Conservation (phyloP, 1,284 basidiomycete genomes). For the Malassezia globosa region DNA sequence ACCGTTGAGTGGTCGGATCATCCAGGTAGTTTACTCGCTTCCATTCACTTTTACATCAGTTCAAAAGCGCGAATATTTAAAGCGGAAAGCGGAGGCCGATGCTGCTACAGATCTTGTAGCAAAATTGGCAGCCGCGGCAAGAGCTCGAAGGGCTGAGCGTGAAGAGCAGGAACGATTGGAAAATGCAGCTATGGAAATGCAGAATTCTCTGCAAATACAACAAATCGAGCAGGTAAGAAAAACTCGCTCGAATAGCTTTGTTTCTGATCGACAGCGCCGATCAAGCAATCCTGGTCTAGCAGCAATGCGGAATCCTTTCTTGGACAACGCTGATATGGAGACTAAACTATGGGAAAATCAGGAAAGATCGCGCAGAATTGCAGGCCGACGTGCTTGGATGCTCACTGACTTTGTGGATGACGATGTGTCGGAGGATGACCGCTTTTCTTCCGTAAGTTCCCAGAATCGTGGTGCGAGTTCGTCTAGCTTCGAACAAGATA, state of each 20-base stretch:
- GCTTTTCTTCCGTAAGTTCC: slow-evolving; percentile 36
- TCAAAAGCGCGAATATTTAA: slow-evolving; percentile 34
- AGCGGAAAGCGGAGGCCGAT: slow-evolving; percentile 29
- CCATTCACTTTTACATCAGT: slow-evolving; percentile 39
- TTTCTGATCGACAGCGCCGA: slow-evolving; percentile 16
- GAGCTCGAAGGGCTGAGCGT: slow-evolving; percentile 27
- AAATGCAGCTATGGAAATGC: not conserved
- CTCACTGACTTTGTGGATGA: slow-evolving; percentile 39
- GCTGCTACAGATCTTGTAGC: slow-evolving; percentile 38
- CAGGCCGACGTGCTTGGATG: slow-evolving; percentile 40
- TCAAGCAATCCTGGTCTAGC: no score
- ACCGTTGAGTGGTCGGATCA: slow-evolving; percentile 40
- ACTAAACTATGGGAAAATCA: slow-evolving; percentile 42
- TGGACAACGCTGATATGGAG: not conserved
- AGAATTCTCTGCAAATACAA: no score
- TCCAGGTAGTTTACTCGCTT: slow-evolving; percentile 44
- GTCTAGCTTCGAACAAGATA: not conserved
- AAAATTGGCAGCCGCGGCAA: slow-evolving; percentile 34
- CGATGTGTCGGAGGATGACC: slow-evolving; percentile 33
- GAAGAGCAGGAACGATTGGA: not conserved
- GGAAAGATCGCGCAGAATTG: slow-evolving; percentile 27
- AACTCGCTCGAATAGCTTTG: no score
- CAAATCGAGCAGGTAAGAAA: no score
- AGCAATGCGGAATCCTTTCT: no score
- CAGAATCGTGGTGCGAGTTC: not conserved